A percentile compares a stretch with the other conserved stretches of the same genome.
Evolutionary conservation across 2,329 filamentous ascomycete species (phyloP).

Genomic region (Blastomyces gilchristii): DNA sequence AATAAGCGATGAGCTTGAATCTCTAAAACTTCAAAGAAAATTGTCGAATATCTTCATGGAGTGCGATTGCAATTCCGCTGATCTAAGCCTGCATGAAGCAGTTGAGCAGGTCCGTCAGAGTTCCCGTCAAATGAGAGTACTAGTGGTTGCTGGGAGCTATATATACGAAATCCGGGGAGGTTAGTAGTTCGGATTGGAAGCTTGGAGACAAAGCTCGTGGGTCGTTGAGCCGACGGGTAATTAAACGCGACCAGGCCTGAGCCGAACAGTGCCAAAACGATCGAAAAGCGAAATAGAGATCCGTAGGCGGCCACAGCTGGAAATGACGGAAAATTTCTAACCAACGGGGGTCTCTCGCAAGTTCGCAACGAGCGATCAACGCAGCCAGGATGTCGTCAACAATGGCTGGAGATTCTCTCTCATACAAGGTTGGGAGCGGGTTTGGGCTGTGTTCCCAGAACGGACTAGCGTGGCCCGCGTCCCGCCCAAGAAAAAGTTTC

Average conservation of each 20-base stretch:
- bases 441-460: constrained; percentile 9
- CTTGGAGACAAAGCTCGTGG: constrained; percentile 1
- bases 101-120: not conserved
- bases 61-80: not conserved
- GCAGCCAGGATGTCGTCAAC: not conserved
- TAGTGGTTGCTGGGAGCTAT: not conserved
- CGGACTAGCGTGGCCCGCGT: constrained; percentile 13
- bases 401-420: not conserved
- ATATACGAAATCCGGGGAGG: not conserved
- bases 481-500: not conserved
- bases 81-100: not conserved
- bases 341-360: not conserved
- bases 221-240: constrained; percentile 2
- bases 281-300: not conserved
- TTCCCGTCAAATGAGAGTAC: not conserved
- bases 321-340: constrained; percentile 1
- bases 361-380: not conserved
- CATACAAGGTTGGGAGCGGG: not conserved
- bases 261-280: not conserved
- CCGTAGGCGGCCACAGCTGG: not conserved
- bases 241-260: constrained; percentile 1
- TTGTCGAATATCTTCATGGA: constrained; percentile 1
- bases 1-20: not conserved
- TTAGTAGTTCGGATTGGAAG: not conserved
- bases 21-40: not conserved